Evolutionary conservation across 176 grass and related monocot genomes (phyloP).

Genomic region (Musa troglodytarum): DNA sequence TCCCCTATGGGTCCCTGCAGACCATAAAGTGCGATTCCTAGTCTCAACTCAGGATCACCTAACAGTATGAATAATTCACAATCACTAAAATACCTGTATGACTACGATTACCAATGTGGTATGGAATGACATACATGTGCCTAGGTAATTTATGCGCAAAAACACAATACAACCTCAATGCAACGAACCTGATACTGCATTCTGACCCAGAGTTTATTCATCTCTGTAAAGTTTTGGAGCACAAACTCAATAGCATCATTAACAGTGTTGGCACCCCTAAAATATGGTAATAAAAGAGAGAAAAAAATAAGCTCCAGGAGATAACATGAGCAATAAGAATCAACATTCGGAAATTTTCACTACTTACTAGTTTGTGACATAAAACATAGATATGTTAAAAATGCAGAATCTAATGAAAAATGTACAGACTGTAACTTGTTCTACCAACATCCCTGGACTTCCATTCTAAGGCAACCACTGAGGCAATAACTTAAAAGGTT

Average conservation of each 20-base stretch:
- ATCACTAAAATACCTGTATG: slow-evolving; percentile 14
- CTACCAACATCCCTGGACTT: too few relatives aligned
- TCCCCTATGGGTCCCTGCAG: slow-evolving; percentile 77
- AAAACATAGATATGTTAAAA: background rate
- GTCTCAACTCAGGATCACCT: slow-evolving; percentile 31
- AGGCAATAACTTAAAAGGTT: too few relatives aligned
- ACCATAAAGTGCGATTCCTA: slow-evolving; percentile 27
- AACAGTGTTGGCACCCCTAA: slow-evolving; percentile 71
- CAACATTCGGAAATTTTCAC: background rate
- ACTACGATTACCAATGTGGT: slow-evolving; percentile 14
- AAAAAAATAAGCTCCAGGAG: background rate
- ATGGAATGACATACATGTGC: slow-evolving; percentile 7
- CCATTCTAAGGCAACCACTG: too few relatives aligned
- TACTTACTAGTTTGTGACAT: background rate
- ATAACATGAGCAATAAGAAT: background rate
- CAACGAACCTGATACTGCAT: slow-evolving; percentile 94
- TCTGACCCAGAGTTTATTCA: slow-evolving; percentile 99
- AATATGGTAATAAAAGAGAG: background rate
- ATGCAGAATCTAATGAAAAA: too few relatives aligned
- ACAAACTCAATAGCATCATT: slow-evolving; percentile 97
- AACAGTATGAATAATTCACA: slow-evolving; percentile 17
- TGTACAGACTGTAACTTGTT: too few relatives aligned
- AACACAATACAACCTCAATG: slow-evolving; percentile 7
- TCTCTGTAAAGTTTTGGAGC: slow-evolving; percentile 97
- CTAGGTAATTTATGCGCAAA: background rate